phyloP scores from a whole-genome alignment of 306 rosid genomes.

The Biancaea sappan region DNA sequence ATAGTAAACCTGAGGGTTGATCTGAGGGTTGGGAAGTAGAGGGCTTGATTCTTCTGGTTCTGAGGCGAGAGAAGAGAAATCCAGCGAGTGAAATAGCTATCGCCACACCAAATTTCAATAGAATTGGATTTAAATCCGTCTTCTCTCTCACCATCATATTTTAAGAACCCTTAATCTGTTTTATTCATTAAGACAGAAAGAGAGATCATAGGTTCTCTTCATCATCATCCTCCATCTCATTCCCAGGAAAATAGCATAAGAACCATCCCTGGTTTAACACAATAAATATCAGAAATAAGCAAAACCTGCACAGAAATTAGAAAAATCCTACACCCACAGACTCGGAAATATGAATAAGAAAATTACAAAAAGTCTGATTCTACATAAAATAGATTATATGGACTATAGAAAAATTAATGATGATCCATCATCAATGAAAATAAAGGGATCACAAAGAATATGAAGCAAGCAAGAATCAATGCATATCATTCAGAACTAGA shows the following conservation, averaged over 20 bases:
- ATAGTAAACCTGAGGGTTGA: slow-evolving; percentile 52
- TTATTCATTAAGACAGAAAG: slow-evolving; percentile 27
- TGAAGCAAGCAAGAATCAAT: slow-evolving; percentile 14
- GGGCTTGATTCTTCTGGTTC: slow-evolving; percentile 51
- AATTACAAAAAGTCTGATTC: not conserved
- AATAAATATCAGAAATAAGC: not conserved
- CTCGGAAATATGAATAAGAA: slow-evolving; percentile 8
- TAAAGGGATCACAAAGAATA: not conserved
- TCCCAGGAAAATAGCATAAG: slow-evolving; percentile 18
- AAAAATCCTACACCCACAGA: not conserved
- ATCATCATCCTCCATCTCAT: slow-evolving; percentile 64
- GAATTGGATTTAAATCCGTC: slow-evolving; percentile 56
- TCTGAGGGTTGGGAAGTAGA: slow-evolving; percentile 42
- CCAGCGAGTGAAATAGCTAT: slow-evolving; percentile 82
- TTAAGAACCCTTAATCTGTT: slow-evolving; percentile 24
- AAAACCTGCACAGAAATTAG: not conserved
- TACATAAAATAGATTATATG: not conserved
- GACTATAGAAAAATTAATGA: not conserved
- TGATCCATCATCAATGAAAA: slow-evolving; percentile 14
- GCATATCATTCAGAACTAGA: not conserved
- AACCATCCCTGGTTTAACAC: slow-evolving; percentile 30
- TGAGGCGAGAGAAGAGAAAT: slow-evolving; percentile 56
- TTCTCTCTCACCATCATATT: slow-evolving; percentile 42
- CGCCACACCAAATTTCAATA: slow-evolving; percentile 75
- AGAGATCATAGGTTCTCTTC: slow-evolving; percentile 47